Evolutionary conservation across 306 rosid species (phyloP).

Genomic region (Pachyrhizus erosus): DNA sequence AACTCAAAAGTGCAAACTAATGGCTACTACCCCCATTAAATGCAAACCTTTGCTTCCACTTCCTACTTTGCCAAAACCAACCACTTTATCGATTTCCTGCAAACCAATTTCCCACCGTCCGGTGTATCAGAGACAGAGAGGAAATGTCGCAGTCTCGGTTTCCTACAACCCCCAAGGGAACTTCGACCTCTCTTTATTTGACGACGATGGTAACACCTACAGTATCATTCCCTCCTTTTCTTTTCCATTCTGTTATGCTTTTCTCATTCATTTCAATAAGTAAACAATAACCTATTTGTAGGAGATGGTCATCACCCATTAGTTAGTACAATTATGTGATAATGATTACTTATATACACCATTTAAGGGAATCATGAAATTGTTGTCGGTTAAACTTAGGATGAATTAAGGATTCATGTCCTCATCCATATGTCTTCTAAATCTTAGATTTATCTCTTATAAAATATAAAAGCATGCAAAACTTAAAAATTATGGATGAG

Average conservation of each 20-base stretch:
- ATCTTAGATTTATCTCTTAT: too few relatives aligned
- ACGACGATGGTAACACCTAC: conserved; percentile 60
- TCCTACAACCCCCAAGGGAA: conserved; percentile 91
- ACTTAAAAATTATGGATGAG: too few relatives aligned
- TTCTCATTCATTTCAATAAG: not conserved
- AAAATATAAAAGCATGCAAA: too few relatives aligned
- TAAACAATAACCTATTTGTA: too few relatives aligned
- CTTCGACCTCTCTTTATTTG: conserved; percentile 74
- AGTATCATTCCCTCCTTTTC: not conserved
- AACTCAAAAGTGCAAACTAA: conserved; percentile 29
- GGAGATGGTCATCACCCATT: too few relatives aligned
- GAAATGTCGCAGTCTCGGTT: conserved; percentile 64
- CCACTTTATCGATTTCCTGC: conserved; percentile 44
- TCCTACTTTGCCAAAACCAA: conserved; percentile 58
- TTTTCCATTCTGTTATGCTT: not conserved
- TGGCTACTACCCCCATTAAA: conserved; percentile 62
- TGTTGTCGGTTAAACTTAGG: not conserved
- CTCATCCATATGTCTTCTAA: not conserved
- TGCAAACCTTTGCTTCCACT: conserved; percentile 65
- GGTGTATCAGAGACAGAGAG: conserved; percentile 51
- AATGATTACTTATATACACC: not conserved
- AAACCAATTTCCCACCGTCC: conserved; percentile 50
- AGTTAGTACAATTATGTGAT: not conserved
- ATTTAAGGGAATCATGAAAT: not conserved
- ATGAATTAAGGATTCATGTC: not conserved